These are phyloP conservation scores for Sporothrix pallida DNA, from an alignment of 2,329 filamentous ascomycete species.

Conservation along the genomic window DNA sequence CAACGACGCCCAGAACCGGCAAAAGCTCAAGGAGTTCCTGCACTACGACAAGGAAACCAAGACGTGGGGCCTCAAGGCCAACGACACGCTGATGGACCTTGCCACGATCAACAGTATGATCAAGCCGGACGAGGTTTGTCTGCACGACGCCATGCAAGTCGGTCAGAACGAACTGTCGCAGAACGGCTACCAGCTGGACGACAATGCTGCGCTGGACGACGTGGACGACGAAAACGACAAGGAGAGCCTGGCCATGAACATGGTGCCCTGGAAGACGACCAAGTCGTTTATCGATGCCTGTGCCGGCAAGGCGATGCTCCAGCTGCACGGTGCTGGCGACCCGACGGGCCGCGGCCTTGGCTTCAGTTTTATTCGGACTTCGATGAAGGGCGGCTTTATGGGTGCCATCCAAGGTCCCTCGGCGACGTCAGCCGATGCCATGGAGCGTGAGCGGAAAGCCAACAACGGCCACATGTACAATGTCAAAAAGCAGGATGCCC, in stretches of 20 bases:
- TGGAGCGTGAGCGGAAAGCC: slow-evolving; percentile 83
- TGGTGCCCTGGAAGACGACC: slow-evolving; percentile 95
- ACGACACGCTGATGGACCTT: slow-evolving; percentile 79
- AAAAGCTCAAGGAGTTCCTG: slow-evolving; percentile 97
- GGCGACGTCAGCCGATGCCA: slow-evolving; percentile 77
- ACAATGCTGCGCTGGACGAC: slow-evolving; percentile 67
- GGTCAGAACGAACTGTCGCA: slow-evolving; percentile 90
- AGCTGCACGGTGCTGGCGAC: slow-evolving; percentile 91
- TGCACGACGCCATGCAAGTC: slow-evolving; percentile 96
- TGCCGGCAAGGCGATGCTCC: slow-evolving; percentile 94
- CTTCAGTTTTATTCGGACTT: slow-evolving; percentile 96
- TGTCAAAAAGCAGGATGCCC: slow-evolving; percentile 88
- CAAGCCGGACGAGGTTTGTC: slow-evolving; percentile 91
- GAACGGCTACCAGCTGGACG: slow-evolving; percentile 77
- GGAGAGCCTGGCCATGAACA: slow-evolving; percentile 81
- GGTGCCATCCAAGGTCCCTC: slow-evolving; percentile 73
- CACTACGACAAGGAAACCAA: slow-evolving; percentile 86
- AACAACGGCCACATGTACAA: slow-evolving; percentile 97
- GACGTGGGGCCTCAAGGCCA: slow-evolving; percentile 79
- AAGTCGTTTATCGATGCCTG: slow-evolving; percentile 96
- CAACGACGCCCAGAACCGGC: slow-evolving; percentile 91
- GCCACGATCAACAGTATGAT: slow-evolving; percentile 84
- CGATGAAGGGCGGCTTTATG: slow-evolving; percentile 96
- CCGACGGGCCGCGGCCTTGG: slow-evolving; percentile 91
- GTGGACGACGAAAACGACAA: slow-evolving; percentile 67